Base-by-base conservation (phyloP, 2,329 filamentous ascomycete species). In the Hypoxylon sp. region DNA sequence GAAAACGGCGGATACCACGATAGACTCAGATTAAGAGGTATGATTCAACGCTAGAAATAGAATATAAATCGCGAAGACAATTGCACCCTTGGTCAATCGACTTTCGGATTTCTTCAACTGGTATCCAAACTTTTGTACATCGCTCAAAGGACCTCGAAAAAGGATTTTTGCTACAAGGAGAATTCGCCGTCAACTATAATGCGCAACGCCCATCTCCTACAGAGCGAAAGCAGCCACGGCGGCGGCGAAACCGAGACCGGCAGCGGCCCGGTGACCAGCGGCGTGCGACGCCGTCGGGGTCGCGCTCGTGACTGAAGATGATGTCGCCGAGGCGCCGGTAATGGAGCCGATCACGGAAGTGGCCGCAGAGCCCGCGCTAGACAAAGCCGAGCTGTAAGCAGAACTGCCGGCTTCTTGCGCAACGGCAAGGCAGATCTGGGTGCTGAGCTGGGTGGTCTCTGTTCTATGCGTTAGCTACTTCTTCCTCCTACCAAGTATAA, bases 211-310 rank as follows among this genome's bases (percentile, higher is more conserved):
- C 19, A 11, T 29, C 29, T 9, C 14, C 73, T 74, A 80, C 43
- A 80, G 68, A 43, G 74, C 78, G 3, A 77, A 37, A 21, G 73
- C 77, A 58, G 74, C 73, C 16, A 75, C 63, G 21, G 74, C 74
- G 32, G 73, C 76, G 19, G 74, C 73, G 27, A 78, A 67, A n/a
- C 74, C 76, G 41, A 74, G 68, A 32, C 74, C 73, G 12, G 71
- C 70, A 11, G 61, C 70, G 45, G 73, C 65, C 21, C 71, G 75
- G 50, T 57, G 61, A 32, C 71, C 75, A 23, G 74, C 75, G 14
- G 61, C 59, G 16, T 61, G 46, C 8, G 70, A 63, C 39, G 68
- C 41, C 5, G 63, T 57, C 29, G 67, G 30, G 23, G 52, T 48
- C 5, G 65, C 23, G 23, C 34, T 51, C 25, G 25, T 6, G 25